A percentile compares a stretch with the other conserved stretches of the same genome.
Conservation (phyloP, 2,329 filamentous ascomycete species). For the Uncinocarpus reesii region DNA sequence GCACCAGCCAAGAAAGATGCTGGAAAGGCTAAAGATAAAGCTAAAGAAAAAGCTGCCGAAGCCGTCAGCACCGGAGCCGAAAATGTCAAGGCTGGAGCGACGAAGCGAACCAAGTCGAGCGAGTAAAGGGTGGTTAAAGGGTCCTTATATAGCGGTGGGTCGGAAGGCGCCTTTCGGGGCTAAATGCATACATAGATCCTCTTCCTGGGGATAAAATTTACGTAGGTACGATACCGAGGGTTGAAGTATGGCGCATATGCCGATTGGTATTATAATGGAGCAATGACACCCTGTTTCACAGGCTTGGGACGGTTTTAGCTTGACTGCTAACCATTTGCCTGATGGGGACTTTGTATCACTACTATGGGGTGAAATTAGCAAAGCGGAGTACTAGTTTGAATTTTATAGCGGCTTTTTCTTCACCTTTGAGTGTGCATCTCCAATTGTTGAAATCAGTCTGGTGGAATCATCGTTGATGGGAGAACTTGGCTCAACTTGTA, state of each 20-base stretch:
- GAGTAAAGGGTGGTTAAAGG: neutral
- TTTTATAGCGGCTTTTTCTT: constrained; percentile 4
- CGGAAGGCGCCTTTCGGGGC: neutral
- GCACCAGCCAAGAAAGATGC: constrained; percentile 63
- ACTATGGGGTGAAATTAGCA: constrained; percentile 8
- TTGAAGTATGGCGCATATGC: constrained; percentile 5
- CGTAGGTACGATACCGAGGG: neutral
- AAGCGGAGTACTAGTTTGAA: constrained; percentile 3
- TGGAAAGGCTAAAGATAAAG: constrained; percentile 59
- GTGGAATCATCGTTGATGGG: too few species aligned
- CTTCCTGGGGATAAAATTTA: constrained; percentile 1
- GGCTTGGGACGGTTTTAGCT: neutral
- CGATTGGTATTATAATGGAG: constrained; percentile 5
- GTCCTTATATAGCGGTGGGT: constrained; percentile 2
- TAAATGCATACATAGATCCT: neutral
- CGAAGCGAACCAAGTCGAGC: constrained; percentile 47
- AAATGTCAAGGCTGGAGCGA: constrained; percentile 62
- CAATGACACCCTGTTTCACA: neutral
- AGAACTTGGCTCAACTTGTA: too few species aligned
- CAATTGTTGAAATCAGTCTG: neutral
- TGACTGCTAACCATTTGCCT: neutral
- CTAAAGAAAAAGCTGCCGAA: constrained; percentile 56
- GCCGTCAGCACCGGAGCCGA: constrained; percentile 52
- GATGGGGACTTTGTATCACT: constrained; percentile 9
- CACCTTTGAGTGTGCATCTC: neutral